Evolutionary conservation across 202 grass and related monocot genomes (phyloP).

Genomic region (Setaria viridis): DNA sequence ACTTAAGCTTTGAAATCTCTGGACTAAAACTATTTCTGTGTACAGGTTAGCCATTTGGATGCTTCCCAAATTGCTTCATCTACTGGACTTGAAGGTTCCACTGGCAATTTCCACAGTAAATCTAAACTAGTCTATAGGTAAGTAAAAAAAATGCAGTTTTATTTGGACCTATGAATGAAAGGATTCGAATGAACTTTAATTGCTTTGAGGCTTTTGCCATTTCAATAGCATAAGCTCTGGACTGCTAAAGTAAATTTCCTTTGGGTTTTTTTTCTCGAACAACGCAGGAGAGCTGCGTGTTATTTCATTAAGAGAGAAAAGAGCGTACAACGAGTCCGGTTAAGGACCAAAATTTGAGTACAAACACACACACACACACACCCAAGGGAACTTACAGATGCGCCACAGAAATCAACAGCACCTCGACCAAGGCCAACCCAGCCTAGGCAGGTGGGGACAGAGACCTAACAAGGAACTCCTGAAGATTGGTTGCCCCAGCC

Average conservation of each 20-base stretch:
- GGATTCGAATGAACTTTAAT: conserved; percentile 14
- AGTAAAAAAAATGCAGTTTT: conserved; percentile 36
- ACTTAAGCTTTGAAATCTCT: neutral
- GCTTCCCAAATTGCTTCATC: conserved; percentile 45
- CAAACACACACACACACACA: too few relatives aligned
- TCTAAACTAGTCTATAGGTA: conserved; percentile 54
- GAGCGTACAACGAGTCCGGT: too few relatives aligned
- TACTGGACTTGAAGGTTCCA: conserved; percentile 44
- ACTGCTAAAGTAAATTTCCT: neutral
- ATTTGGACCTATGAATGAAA: neutral
- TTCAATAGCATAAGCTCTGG: neutral
- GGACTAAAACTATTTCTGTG: conserved; percentile 39
- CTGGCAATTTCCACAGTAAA: conserved; percentile 41
- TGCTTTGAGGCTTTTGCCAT: neutral
- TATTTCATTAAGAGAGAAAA: too few relatives aligned
- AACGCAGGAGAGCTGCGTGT: too few relatives aligned
- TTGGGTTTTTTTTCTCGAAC: neutral
- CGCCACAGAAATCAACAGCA: too few relatives aligned
- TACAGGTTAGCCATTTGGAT: conserved; percentile 49
- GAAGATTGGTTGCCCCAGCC: too few relatives aligned
- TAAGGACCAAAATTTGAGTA: too few relatives aligned
- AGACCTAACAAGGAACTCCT: too few relatives aligned
- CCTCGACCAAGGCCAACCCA: too few relatives aligned
- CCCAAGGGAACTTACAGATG: too few relatives aligned
- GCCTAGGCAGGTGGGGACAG: too few relatives aligned